These are phyloP conservation scores for Phytomonas francai DNA, from an alignment of 208 protist species.

Conservation along the genomic window DNA sequence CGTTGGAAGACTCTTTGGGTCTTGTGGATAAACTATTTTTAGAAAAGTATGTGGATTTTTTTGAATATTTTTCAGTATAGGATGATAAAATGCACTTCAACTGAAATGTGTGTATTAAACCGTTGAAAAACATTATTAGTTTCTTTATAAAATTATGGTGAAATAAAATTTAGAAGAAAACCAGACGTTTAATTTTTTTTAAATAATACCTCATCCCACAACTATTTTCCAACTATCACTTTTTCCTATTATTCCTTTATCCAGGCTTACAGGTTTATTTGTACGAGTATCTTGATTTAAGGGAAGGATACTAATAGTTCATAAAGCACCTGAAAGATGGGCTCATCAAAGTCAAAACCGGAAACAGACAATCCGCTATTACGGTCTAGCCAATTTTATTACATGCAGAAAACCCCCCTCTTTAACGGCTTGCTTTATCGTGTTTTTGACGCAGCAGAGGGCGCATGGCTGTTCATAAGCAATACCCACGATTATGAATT, in stretches of 20 bases:
- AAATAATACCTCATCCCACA: background rate
- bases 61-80: background rate
- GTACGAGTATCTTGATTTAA: background rate
- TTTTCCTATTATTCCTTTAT: background rate
- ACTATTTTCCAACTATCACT: background rate
- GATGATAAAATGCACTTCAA: background rate
- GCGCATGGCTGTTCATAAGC: conserved; percentile 60
- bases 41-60: background rate
- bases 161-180: background rate
- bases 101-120: background rate
- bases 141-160: background rate
- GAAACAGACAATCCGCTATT: background rate
- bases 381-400: background rate
- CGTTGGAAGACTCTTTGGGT: background rate
- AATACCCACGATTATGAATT: conserved; percentile 82
- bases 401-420: conserved; percentile 27
- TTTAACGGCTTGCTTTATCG: conserved; percentile 76
- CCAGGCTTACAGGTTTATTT: background rate
- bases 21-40: background rate
- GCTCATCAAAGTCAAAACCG: conserved; percentile 13
- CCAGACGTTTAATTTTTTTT: background rate
- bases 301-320: background rate
- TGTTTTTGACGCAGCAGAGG: conserved; percentile 28
- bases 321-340: conserved; percentile 12
- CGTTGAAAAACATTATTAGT: background rate